Conservation (phyloP, 2,329 filamentous ascomycete species). For the Pseudogymnoascus sp. region DNA sequence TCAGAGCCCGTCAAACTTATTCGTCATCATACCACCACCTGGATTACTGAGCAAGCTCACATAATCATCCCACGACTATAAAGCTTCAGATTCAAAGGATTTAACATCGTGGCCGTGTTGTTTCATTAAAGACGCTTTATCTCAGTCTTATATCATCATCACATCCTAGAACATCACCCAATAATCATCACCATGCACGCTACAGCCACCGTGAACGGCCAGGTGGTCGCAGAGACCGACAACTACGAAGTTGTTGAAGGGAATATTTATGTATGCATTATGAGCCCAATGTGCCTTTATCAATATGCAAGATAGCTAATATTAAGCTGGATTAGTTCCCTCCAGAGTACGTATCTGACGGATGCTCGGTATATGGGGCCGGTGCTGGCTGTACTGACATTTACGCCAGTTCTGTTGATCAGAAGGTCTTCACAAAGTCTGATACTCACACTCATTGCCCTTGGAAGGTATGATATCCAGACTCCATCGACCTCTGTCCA, state of each 20-base stretch:
- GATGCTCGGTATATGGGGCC: not conserved
- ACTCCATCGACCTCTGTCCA: not conserved
- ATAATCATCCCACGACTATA: not conserved
- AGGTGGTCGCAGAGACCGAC: slow-evolving; percentile 37
- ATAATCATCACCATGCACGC: slow-evolving; percentile 8
- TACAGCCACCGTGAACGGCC: slow-evolving; percentile 35
- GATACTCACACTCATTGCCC: slow-evolving; percentile 34
- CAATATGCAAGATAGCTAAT: not conserved
- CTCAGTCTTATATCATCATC: not conserved
- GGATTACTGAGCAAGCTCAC: not conserved
- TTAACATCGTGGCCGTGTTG: not conserved
- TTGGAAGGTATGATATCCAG: slow-evolving; percentile 30
- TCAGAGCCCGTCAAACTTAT: not conserved
- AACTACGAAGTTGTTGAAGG: slow-evolving; percentile 40
- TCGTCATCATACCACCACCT: not conserved
- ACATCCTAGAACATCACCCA: not conserved
- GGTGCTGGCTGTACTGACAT: slow-evolving; percentile 8
- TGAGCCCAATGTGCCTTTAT: not conserved
- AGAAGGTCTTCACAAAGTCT: slow-evolving; percentile 33
- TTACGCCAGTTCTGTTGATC: slow-evolving; percentile 29
- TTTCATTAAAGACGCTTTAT: not conserved
- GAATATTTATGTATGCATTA: slow-evolving; percentile 36
- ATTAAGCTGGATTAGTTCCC: slow-evolving; percentile 25
- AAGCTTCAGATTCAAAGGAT: not conserved
- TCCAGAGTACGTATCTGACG: slow-evolving; percentile 24